Conservation (phyloP, 179 eudicot species). For the Spergularia azorica region DNA sequence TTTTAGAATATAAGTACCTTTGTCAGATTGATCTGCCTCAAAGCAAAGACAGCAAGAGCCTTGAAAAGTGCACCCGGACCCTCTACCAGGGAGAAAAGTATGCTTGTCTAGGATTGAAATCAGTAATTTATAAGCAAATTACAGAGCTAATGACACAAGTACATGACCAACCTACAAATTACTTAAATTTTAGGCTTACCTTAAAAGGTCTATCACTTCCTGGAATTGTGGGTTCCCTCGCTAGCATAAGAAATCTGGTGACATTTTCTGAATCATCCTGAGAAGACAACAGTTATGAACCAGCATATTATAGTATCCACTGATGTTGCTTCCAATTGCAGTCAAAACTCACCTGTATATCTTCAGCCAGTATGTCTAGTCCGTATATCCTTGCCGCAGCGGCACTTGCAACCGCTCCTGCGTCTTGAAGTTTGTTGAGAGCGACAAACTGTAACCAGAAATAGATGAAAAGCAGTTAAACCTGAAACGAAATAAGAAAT, state of each 20-base stretch:
- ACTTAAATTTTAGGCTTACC: slow-evolving; percentile 34
- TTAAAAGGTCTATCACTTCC: slow-evolving; percentile 68
- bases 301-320: slow-evolving; percentile 8
- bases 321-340: neutral
- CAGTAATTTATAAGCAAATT: slow-evolving; percentile 16
- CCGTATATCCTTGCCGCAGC: slow-evolving; percentile 72
- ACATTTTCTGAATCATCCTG: slow-evolving; percentile 76
- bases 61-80: slow-evolving; percentile 70
- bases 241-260: slow-evolving; percentile 75
- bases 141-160: neutral
- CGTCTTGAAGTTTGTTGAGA: slow-evolving; percentile 50
- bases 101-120: slow-evolving; percentile 49
- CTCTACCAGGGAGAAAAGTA: slow-evolving; percentile 65
- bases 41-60: slow-evolving; percentile 64
- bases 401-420: slow-evolving; percentile 76
- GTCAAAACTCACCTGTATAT: slow-evolving; percentile 61
- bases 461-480: neutral
- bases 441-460: slow-evolving; percentile 50
- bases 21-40: slow-evolving; percentile 52
- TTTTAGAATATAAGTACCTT: slow-evolving; percentile 38
- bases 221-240: slow-evolving; percentile 77
- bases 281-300: slow-evolving; percentile 15
- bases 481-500: neutral
- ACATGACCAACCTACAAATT: neutral
- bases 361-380: slow-evolving; percentile 56